Percentiles rank a stretch among this genome's conserved stretches.
Evolutionary conservation across 441 rosid genomes (phyloP).

Genomic region (Hura crepitans): DNA sequence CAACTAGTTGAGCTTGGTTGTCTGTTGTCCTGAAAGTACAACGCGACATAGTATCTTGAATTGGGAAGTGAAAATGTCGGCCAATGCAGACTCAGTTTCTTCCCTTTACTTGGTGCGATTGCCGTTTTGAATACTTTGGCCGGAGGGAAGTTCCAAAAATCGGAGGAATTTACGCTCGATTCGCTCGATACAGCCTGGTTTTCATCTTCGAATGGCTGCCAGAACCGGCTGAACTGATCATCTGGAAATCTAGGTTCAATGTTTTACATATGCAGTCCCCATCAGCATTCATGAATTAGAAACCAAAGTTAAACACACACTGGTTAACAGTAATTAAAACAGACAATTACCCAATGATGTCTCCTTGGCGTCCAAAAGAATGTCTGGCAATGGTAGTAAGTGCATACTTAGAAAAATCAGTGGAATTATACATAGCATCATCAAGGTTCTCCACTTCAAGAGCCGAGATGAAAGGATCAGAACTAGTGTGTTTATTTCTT

Average conservation of each 20-base stretch:
- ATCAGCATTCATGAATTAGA: slow-evolving; percentile 13
- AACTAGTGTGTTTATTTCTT: slow-evolving; percentile 49
- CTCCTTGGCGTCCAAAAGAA: slow-evolving; percentile 47
- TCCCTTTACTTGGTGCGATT: slow-evolving; percentile 51
- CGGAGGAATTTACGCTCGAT: slow-evolving; percentile 35
- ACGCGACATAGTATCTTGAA: slow-evolving; percentile 61
- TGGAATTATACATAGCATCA: slow-evolving; percentile 58
- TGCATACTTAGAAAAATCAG: slow-evolving; percentile 43
- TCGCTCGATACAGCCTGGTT: slow-evolving; percentile 39
- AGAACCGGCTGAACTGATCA: slow-evolving; percentile 61
- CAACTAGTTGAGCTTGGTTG: slow-evolving; percentile 52
- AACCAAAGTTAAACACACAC: too few relatives aligned
- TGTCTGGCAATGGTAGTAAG: slow-evolving; percentile 59
- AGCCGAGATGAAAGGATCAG: slow-evolving; percentile 70
- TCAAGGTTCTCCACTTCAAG: slow-evolving; percentile 63
- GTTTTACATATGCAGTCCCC: slow-evolving; percentile 26
- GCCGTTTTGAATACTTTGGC: slow-evolving; percentile 44
- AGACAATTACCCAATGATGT: slow-evolving; percentile 64
- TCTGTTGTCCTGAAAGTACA: slow-evolving; percentile 77
- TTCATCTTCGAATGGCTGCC: slow-evolving; percentile 64
- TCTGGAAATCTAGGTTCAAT: slow-evolving; percentile 72
- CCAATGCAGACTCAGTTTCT: slow-evolving; percentile 54
- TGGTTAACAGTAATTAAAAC: too few relatives aligned
- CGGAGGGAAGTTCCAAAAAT: slow-evolving; percentile 86
- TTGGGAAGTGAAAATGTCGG: slow-evolving; percentile 53